Conservation (phyloP, 768 basidiomycete genomes). For the Lentinula raphanica region DNA sequence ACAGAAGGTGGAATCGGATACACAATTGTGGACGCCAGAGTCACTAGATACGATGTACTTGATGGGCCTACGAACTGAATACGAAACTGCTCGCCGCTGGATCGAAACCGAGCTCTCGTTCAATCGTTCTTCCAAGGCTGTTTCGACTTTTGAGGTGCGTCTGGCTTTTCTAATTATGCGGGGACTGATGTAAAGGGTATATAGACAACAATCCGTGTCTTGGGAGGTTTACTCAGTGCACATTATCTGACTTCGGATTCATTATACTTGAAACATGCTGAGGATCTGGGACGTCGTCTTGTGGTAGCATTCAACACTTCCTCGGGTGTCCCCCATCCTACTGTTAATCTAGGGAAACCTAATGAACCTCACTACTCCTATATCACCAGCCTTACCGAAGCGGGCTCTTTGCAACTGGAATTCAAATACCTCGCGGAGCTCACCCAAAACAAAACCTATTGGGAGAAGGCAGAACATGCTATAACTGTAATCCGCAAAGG, state of each 20-base stretch:
- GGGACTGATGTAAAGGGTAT: too few relatives aligned
- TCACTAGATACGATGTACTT: conserved; percentile 66
- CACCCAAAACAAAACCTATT: conserved; percentile 59
- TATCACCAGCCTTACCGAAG: conserved; percentile 63
- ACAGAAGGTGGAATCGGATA: conserved; percentile 61
- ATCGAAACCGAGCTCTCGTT: conserved; percentile 48
- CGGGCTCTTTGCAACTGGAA: conserved; percentile 68
- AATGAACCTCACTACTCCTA: conserved; percentile 44
- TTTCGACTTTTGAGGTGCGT: conserved; percentile 72
- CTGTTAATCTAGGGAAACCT: conserved; percentile 55
- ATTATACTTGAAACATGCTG: conserved; percentile 55
- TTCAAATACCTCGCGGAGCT: conserved; percentile 64
- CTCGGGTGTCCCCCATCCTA: conserved; percentile 59
- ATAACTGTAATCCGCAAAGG: conserved; percentile 54
- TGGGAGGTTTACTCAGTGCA: conserved; percentile 69
- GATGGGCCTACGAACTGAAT: conserved; percentile 63
- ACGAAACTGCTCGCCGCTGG: conserved; percentile 58
- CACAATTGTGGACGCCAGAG: conserved; percentile 68
- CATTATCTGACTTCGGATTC: conserved; percentile 54
- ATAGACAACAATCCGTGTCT: conserved; percentile 70
- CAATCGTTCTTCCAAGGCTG: conserved; percentile 46
- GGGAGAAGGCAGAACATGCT: conserved; percentile 61
- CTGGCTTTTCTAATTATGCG: too few relatives aligned
- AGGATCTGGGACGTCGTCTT: conserved; percentile 63
- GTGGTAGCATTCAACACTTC: conserved; percentile 63